Conservation (phyloP, 805 yeast genomes). For the Phaffomyces thermotolerans region DNA sequence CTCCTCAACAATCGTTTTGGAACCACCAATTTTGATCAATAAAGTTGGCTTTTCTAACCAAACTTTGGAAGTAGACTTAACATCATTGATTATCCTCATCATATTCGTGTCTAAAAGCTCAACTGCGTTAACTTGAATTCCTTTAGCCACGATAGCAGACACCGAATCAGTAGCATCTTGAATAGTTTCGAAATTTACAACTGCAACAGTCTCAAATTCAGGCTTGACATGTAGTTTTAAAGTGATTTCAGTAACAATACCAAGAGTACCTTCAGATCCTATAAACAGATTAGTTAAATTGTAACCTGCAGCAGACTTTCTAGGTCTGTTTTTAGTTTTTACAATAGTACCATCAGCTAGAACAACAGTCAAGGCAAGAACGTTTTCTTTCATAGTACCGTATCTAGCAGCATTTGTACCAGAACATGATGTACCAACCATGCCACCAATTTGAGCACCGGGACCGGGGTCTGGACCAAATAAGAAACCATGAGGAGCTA, state of each 20-base stretch:
- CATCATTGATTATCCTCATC: slow-evolving; percentile 57
- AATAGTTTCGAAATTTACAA: slow-evolving; percentile 60
- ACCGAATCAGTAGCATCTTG: slow-evolving; percentile 68
- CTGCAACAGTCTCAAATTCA: slow-evolving; percentile 54
- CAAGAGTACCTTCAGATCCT: slow-evolving; percentile 77
- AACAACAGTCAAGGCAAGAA: slow-evolving; percentile 62
- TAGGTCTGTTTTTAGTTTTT: slow-evolving; percentile 67
- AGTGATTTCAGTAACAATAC: slow-evolving; percentile 72
- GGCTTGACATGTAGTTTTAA: slow-evolving; percentile 63
- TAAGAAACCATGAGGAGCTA: slow-evolving; percentile 42
- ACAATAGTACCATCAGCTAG: slow-evolving; percentile 74
- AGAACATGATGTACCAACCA: slow-evolving; percentile 70
- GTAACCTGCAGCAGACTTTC: slow-evolving; percentile 76
- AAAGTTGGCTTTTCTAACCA: slow-evolving; percentile 59
- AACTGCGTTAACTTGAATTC: slow-evolving; percentile 65
- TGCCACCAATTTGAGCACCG: slow-evolving; percentile 75
- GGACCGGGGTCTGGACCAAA: slow-evolving; percentile 81
- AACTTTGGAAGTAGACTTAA: slow-evolving; percentile 43
- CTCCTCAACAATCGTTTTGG: slow-evolving; percentile 40
- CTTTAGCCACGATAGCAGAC: slow-evolving; percentile 50
- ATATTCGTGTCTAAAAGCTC: slow-evolving; percentile 68
- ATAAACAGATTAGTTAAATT: slow-evolving; percentile 67
- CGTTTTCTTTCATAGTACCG: slow-evolving; percentile 76
- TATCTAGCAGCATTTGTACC: slow-evolving; percentile 76
- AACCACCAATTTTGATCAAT: slow-evolving; percentile 58